phyloP scores from a whole-genome alignment of 2,329 filamentous ascomycete genomes.

The Colletotrichum trifolii region DNA sequence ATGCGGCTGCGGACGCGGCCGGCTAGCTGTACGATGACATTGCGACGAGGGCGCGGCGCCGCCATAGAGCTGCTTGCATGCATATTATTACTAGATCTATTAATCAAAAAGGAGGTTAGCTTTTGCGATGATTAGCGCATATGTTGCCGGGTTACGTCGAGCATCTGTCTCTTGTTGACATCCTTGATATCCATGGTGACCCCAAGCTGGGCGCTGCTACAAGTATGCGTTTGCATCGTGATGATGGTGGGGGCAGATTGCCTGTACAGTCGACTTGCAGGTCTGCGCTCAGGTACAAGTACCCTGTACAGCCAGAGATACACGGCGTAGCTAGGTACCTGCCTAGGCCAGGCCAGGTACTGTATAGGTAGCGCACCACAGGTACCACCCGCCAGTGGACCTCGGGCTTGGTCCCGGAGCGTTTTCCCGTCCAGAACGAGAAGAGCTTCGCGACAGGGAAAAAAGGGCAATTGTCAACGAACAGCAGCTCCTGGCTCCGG shows the following conservation, averaged over 20 bases:
- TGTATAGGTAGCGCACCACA: no score
- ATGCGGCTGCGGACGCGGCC: slow-evolving; percentile 12
- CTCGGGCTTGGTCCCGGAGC: slow-evolving; percentile 27
- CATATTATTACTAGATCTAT: slow-evolving; percentile 30
- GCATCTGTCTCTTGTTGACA: not conserved
- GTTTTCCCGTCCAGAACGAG: slow-evolving; percentile 25
- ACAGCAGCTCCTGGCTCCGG: not conserved
- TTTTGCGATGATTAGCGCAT: slow-evolving; percentile 20
- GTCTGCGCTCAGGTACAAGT: not conserved
- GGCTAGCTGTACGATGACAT: slow-evolving; percentile 30
- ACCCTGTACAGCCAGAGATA: no score
- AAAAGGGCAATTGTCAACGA: slow-evolving; percentile 21
- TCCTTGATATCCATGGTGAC: no score
- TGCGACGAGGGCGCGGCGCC: slow-evolving; percentile 18
- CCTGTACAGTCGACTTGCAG: not conserved
- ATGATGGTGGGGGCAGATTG: slow-evolving; percentile 2
- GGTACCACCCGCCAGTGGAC: not conserved
- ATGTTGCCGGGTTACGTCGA: not conserved
- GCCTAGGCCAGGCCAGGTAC: not conserved
- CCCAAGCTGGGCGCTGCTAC: no score
- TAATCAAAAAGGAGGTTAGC: slow-evolving; percentile 32
- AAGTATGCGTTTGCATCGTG: not conserved
- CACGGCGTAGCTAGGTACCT: no score
- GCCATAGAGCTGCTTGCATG: slow-evolving; percentile 30
- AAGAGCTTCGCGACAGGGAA: not conserved